Conservation (phyloP, 768 basidiomycete species). For the Tephrocybe sp. region DNA sequence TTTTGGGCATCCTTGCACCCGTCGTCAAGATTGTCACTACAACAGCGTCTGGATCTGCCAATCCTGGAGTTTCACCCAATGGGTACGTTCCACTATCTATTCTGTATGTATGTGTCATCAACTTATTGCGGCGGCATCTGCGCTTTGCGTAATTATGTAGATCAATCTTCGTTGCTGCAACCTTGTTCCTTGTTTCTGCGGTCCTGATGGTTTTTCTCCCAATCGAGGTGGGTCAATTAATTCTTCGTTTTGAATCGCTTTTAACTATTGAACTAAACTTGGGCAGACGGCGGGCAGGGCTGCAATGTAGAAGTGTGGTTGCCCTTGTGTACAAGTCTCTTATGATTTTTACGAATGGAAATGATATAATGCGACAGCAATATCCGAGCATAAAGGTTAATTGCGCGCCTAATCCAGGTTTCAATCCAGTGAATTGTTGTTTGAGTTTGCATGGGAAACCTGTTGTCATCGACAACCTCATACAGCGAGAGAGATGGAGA, state of each 20-base stretch:
- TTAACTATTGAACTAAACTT: background rate
- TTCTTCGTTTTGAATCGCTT: background rate
- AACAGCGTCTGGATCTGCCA: background rate
- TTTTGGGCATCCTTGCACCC: conserved; percentile 45
- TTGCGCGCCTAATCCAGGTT: too few species aligned
- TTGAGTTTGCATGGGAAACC: too few species aligned
- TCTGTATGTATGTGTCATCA: conserved; percentile 40
- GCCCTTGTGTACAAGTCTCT: too few species aligned
- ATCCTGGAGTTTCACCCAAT: conserved; percentile 22
- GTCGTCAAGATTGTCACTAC: conserved; percentile 43
- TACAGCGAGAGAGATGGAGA: too few species aligned
- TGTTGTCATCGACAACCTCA: too few species aligned
- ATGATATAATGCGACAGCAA: too few species aligned
- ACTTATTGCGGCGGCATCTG: conserved; percentile 1
- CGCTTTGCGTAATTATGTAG: conserved; percentile 18
- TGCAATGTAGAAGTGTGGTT: background rate
- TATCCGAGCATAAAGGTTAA: too few species aligned
- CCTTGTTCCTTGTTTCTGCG: conserved; percentile 40
- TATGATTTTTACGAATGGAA: too few species aligned
- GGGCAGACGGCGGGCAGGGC: background rate
- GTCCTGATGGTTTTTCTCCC: conserved; percentile 38
- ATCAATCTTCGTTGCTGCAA: conserved; percentile 45
- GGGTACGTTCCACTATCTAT: conserved; percentile 40
- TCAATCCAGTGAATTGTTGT: too few species aligned
- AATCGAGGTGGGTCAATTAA: background rate